phyloP scores from a whole-genome alignment of 331 rosid genomes.

The Spiraea crenata region DNA sequence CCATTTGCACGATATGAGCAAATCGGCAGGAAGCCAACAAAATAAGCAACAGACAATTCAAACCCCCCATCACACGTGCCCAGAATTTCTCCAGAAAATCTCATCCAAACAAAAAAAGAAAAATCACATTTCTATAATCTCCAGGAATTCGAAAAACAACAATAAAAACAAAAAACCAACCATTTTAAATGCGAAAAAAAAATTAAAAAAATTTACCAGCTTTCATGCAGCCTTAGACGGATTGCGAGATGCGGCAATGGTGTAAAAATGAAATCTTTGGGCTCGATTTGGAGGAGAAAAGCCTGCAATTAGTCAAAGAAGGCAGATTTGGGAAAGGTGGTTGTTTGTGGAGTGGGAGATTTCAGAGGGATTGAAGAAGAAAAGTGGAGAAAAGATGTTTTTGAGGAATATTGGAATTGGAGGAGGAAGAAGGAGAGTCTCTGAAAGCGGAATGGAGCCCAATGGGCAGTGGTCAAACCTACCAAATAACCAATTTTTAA shows the following conservation, averaged over 20 bases:
- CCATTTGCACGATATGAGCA: constrained; percentile 14
- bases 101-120: background rate
- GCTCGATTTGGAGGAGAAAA: constrained; percentile 39
- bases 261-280: constrained; percentile 34
- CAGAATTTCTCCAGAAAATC: constrained; percentile 6
- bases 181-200: background rate
- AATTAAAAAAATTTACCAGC: constrained; percentile 37
- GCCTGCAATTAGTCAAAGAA: constrained; percentile 61
- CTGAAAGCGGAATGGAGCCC: constrained; percentile 34
- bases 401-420: constrained; percentile 11
- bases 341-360: constrained; percentile 3
- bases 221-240: constrained; percentile 44
- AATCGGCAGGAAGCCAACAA: constrained; percentile 17
- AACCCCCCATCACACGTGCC: constrained; percentile 13
- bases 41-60: constrained; percentile 1
- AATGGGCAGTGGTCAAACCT: constrained; percentile 86
- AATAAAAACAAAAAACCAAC: background rate
- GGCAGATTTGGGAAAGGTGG: constrained; percentile 53
- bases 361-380: background rate
- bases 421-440: constrained; percentile 17
- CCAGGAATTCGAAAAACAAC: constrained; percentile 13
- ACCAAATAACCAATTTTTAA: constrained; percentile 45
- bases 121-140: constrained; percentile 7
- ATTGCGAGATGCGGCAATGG: constrained; percentile 33
- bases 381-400: background rate